phyloP scores from a whole-genome alignment of 768 basidiomycete species.

The Amanita thiersii region DNA sequence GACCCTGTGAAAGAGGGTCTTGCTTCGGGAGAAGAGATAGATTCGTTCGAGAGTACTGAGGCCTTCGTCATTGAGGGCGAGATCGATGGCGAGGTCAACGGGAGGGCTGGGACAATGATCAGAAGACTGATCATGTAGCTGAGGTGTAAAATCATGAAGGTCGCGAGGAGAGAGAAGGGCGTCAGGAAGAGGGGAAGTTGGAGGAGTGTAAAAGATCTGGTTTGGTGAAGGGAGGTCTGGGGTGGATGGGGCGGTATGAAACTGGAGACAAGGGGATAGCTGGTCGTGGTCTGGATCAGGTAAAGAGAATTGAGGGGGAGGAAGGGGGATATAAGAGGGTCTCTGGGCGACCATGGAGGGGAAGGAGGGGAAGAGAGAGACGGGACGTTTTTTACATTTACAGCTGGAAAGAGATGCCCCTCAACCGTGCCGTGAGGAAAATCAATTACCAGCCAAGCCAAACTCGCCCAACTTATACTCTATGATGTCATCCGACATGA shows the following conservation, averaged over 20 bases:
- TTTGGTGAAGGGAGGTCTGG: constrained; percentile 19
- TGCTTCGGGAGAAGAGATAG: constrained; percentile 81
- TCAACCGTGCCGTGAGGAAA: constrained; percentile 1
- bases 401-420: not conserved
- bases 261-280: constrained; percentile 24
- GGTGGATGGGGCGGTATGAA: constrained; percentile 44
- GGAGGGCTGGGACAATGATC: constrained; percentile 28
- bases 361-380: not conserved
- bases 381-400: not conserved
- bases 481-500: constrained; percentile 26
- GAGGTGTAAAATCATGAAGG: constrained; percentile 8
- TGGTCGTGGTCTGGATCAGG: constrained; percentile 8
- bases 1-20: constrained; percentile 50
- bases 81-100: constrained; percentile 29
- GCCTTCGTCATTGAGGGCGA: constrained; percentile 64
- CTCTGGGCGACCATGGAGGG: constrained; percentile 9
- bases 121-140: constrained; percentile 12
- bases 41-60: constrained; percentile 85
- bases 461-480: constrained; percentile 9
- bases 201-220: constrained; percentile 27
- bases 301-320: constrained; percentile 5
- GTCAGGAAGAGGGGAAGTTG: constrained; percentile 26
- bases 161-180: constrained; percentile 17
- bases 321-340: constrained; percentile 5
- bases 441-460: not conserved